Conservation (phyloP, 495 filamentous ascomycete genomes). For the Annulohypoxylon nitens region DNA sequence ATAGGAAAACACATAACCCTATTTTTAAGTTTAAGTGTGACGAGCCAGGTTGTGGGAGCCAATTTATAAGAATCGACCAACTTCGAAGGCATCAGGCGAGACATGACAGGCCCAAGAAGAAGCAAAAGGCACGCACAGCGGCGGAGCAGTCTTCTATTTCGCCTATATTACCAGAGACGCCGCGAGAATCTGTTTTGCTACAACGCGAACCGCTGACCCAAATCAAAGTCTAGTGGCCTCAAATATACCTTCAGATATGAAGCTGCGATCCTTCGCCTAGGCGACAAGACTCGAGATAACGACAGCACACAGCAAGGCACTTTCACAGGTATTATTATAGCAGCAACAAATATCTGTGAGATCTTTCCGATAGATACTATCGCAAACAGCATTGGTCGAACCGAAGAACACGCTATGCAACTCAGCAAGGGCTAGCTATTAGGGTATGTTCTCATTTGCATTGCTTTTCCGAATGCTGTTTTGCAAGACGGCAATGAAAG, state of each 20-base stretch:
- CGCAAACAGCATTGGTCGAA: not conserved
- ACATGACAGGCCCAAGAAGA: slow-evolving; percentile 49
- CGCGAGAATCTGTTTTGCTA: not conserved
- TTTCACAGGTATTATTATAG: not conserved
- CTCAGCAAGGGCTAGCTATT: not conserved
- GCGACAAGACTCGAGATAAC: not conserved
- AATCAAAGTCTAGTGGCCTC: slow-evolving; percentile 22
- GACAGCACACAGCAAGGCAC: not conserved
- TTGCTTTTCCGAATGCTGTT: not conserved
- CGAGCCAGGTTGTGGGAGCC: slow-evolving; percentile 61
- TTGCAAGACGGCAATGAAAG: not conserved
- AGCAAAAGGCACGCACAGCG: slow-evolving; percentile 26
- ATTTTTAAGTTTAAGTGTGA: slow-evolving; percentile 63
- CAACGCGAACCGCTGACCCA: slow-evolving; percentile 11
- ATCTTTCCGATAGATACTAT: not conserved
- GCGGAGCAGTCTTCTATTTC: slow-evolving; percentile 2
- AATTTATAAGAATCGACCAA: slow-evolving; percentile 70
- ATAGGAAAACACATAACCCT: slow-evolving; percentile 64
- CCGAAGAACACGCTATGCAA: not conserved
- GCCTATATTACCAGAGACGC: slow-evolving; percentile 22
- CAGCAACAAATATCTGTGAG: not conserved
- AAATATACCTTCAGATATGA: slow-evolving; percentile 4
- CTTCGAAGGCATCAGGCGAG: slow-evolving; percentile 61
- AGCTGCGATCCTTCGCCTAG: not conserved
- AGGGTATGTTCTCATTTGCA: not conserved